phyloP scores from a whole-genome alignment of 2,329 filamentous ascomycete genomes.

The Cladosporium sp. region DNA sequence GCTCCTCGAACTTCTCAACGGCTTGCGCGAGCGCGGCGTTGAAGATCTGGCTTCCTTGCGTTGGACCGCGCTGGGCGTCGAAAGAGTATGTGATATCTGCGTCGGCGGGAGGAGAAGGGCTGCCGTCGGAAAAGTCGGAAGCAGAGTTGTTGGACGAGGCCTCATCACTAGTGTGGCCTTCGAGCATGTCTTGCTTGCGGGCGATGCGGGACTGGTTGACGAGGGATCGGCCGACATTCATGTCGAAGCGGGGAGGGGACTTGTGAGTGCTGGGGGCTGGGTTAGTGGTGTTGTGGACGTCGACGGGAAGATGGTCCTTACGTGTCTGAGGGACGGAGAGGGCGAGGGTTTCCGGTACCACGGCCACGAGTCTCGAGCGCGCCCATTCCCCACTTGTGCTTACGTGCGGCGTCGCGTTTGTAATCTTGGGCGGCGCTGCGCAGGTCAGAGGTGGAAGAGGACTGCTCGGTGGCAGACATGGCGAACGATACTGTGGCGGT shows the following conservation, averaged over 20 bases:
- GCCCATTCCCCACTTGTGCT: constrained; percentile 50
- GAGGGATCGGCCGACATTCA: not conserved
- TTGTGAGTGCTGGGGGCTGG: constrained; percentile 21
- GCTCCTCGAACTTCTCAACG: constrained; percentile 56
- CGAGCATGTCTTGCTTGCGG: constrained; percentile 44
- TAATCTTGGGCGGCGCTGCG: constrained; percentile 51
- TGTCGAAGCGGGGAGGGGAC: constrained; percentile 22
- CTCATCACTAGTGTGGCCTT: constrained; percentile 30
- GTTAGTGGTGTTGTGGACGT: not conserved
- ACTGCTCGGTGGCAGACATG: constrained; percentile 44
- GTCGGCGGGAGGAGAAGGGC: constrained; percentile 42
- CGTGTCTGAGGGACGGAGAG: constrained; percentile 31
- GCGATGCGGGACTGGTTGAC: constrained; percentile 14
- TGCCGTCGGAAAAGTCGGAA: constrained; percentile 35
- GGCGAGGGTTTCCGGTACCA: constrained; percentile 29
- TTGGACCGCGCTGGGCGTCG: constrained; percentile 48
- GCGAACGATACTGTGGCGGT: not conserved
- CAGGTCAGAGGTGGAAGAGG: constrained; percentile 48
- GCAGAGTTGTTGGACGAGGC: constrained; percentile 44
- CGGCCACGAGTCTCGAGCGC: constrained; percentile 26
- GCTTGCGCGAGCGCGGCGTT: constrained; percentile 54
- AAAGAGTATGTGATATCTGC: constrained; percentile 52
- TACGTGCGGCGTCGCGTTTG: constrained; percentile 47
- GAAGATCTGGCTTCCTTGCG: constrained; percentile 54
- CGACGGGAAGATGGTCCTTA: constrained; percentile 18